These are phyloP conservation scores for Piloderma croceum DNA, from an alignment of 768 basidiomycete genomes.

Conservation along the genomic window DNA sequence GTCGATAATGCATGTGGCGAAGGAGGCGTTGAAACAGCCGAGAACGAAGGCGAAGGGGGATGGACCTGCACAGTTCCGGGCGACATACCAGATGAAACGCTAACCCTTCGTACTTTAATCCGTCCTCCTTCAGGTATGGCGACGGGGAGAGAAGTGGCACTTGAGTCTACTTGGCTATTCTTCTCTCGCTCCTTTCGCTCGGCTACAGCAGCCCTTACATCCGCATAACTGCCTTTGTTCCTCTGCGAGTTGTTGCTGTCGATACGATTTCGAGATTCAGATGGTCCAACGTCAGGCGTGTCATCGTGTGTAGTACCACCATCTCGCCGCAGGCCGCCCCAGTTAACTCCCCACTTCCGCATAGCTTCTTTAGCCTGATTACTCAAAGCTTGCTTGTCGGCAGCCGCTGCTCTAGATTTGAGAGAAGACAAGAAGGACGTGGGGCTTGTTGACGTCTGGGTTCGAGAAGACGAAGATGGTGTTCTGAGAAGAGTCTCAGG, in stretches of 20 bases:
- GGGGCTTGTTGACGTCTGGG: too few species aligned
- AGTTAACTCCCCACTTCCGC: slow-evolving; percentile 88
- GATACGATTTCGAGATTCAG: slow-evolving; percentile 28
- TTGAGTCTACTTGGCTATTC: slow-evolving; percentile 34
- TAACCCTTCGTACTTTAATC: slow-evolving; percentile 20
- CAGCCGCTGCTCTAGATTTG: slow-evolving; percentile 62
- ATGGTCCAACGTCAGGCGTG: slow-evolving; percentile 35
- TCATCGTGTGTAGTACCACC: slow-evolving; percentile 30
- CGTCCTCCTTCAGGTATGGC: slow-evolving; percentile 55
- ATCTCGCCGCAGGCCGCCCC: slow-evolving; percentile 49
- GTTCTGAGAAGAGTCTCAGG: too few species aligned
- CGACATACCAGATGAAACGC: slow-evolving; percentile 18
- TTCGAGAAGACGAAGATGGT: too few species aligned
- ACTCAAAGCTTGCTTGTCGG: slow-evolving; percentile 81
- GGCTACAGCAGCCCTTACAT: not conserved
- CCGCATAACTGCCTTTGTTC: not conserved
- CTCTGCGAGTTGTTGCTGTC: not conserved
- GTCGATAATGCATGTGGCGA: slow-evolving; percentile 16
- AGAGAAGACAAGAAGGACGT: slow-evolving; percentile 77
- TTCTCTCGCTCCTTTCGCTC: slow-evolving; percentile 4
- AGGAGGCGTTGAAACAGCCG: slow-evolving; percentile 22
- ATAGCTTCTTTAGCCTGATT: slow-evolving; percentile 85
- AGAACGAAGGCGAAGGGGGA: slow-evolving; percentile 18
- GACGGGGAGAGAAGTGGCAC: slow-evolving; percentile 69
- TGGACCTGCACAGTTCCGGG: too few species aligned